Evolutionary conservation across 2,329 filamentous ascomycete species (phyloP).

Genomic region (Ophiostoma piceae): DNA sequence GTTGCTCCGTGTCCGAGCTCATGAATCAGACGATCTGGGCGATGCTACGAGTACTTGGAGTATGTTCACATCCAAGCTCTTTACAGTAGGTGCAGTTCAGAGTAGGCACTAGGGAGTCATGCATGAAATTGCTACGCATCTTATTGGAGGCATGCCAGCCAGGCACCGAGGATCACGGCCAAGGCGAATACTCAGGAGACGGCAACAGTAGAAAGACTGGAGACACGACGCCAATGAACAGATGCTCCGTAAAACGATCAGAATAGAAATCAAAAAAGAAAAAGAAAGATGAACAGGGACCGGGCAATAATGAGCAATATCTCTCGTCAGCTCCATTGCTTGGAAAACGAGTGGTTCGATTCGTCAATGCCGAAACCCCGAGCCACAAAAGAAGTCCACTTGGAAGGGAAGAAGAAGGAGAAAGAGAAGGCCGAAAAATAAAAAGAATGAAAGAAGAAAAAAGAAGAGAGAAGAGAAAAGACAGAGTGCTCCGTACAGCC

Average conservation of each 20-base stretch:
- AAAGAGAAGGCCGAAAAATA: neutral
- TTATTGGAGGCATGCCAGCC: neutral
- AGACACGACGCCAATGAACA: neutral
- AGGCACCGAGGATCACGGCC: neutral
- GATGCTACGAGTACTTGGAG: neutral
- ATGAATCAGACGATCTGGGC: slow-evolving; percentile 1
- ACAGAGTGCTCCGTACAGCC: neutral
- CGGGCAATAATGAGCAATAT: neutral
- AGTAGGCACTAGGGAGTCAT: neutral
- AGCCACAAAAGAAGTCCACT: neutral
- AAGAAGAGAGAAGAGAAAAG: neutral
- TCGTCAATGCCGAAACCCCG: slow-evolving; percentile 21
- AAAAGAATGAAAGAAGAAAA: too few species aligned
- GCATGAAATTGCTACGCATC: neutral
- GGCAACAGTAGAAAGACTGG: neutral
- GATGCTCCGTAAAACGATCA: neutral
- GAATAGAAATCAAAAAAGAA: neutral
- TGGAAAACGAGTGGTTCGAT: slow-evolving; percentile 21
- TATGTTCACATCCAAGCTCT: neutral
- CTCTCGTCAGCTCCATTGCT: neutral
- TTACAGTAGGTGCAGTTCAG: neutral
- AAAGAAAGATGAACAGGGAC: neutral
- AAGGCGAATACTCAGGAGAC: neutral
- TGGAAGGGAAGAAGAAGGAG: too few species aligned
- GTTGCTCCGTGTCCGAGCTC: neutral